phyloP scores from a whole-genome alignment of 129 eudicot genomes.

The Ambrosia artemisiifolia region DNA sequence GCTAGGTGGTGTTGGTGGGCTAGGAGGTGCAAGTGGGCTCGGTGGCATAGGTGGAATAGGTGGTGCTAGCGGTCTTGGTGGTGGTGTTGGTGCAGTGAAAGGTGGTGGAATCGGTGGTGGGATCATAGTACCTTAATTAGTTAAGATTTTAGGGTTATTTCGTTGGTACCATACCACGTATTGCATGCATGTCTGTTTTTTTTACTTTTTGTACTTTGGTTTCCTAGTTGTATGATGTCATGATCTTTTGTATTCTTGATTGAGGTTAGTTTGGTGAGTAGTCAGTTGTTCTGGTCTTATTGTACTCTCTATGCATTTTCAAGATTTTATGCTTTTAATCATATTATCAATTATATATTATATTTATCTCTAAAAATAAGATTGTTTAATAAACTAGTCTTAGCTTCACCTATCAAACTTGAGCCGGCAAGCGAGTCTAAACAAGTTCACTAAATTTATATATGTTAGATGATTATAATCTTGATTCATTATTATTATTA shows the following conservation, averaged over 20 bases:
- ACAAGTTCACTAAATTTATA: no score
- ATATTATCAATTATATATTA: neutral
- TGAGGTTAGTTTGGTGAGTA: neutral
- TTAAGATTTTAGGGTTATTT: neutral
- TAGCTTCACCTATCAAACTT: no score
- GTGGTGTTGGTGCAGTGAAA: slow-evolving; percentile 32
- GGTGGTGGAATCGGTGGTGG: slow-evolving; percentile 35
- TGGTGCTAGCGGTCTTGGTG: slow-evolving; percentile 32
- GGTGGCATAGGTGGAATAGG: slow-evolving; percentile 11
- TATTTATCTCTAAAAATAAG: neutral
- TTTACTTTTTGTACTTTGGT: neutral
- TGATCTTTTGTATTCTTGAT: neutral
- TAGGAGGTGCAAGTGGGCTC: slow-evolving; percentile 22
- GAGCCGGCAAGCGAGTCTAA: no score
- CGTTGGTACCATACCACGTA: slow-evolving; percentile 11
- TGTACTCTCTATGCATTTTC: slow-evolving; percentile 5
- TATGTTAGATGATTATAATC: no score
- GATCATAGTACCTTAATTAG: slow-evolving; percentile 21
- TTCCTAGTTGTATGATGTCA: slow-evolving; percentile 1
- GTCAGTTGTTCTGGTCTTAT: neutral
- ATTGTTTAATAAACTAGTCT: no score
- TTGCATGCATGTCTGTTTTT: slow-evolving; percentile 17
- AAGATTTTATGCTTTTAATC: neutral
- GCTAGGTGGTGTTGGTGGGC: slow-evolving; percentile 24
- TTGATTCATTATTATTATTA: no score